A percentile compares a stretch with the other conserved stretches of the same genome.
These are phyloP conservation scores for Ogataea polymorpha DNA, from an alignment of 805 yeast species.

Conservation along the genomic window DNA sequence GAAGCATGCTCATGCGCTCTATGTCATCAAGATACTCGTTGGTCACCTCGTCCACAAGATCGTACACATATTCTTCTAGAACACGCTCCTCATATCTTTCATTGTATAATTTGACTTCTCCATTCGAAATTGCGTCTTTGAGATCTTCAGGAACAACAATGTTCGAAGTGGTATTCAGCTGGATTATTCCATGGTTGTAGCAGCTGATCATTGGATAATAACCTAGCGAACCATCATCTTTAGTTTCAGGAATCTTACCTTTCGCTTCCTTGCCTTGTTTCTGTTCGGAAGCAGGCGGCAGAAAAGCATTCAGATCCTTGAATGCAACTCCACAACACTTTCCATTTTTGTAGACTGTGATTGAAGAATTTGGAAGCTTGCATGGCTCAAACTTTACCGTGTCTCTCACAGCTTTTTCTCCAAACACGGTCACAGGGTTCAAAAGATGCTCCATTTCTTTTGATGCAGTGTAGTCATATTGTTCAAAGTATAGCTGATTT, in stretches of 20 bases:
- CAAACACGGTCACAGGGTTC: constrained; percentile 68
- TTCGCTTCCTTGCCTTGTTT: constrained; percentile 30
- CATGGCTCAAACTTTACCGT: constrained; percentile 45
- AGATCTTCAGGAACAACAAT: constrained; percentile 45
- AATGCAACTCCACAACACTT: constrained; percentile 60
- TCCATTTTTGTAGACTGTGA: constrained; percentile 80
- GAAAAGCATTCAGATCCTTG: constrained; percentile 64
- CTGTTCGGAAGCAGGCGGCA: constrained; percentile 72
- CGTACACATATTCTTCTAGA: constrained; percentile 81
- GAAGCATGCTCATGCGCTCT: constrained; percentile 18
- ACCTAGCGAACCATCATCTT: constrained; percentile 83
- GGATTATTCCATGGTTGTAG: constrained; percentile 73
- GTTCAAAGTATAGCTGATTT: constrained; percentile 76
- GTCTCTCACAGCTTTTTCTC: constrained; percentile 62
- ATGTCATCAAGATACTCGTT: constrained; percentile 48
- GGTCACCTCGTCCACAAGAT: constrained; percentile 80
- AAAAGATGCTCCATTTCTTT: constrained; percentile 70
- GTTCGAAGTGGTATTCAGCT: constrained; percentile 65
- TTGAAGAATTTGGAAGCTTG: constrained; percentile 51
- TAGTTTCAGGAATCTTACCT: constrained; percentile 29
- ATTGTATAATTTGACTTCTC: constrained; percentile 47
- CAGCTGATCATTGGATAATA: constrained; percentile 89
- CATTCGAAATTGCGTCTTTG: constrained; percentile 21
- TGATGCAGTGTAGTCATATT: constrained; percentile 71
- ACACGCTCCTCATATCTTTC: constrained; percentile 65